phyloP scores from a whole-genome alignment of 2,329 filamentous ascomycete species.

The Talaromyces piceae region DNA sequence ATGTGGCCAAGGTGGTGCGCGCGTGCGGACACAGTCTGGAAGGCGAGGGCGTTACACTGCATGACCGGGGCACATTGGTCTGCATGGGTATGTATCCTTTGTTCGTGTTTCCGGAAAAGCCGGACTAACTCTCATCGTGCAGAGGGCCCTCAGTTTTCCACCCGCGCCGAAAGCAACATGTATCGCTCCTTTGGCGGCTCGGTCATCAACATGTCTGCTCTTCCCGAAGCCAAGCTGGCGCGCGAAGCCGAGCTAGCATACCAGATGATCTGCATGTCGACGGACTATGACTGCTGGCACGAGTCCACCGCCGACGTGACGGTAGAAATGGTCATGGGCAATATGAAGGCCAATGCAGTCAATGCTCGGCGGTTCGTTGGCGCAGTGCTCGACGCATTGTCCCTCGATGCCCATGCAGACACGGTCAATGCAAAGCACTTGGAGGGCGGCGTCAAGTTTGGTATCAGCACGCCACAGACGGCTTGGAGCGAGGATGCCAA shows the following conservation, averaged over 20 bases:
- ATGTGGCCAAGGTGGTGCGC: constrained; percentile 67
- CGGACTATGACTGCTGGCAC: constrained; percentile 99
- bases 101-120: neutral
- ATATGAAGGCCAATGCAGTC: constrained; percentile 87
- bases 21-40: constrained; percentile 68
- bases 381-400: constrained; percentile 79
- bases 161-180: constrained; percentile 88
- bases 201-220: constrained; percentile 96
- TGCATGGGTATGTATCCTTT: constrained; percentile 67
- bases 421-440: constrained; percentile 75
- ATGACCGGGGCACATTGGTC: constrained; percentile 75
- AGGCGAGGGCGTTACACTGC: constrained; percentile 76
- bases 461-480: constrained; percentile 74
- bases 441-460: constrained; percentile 67
- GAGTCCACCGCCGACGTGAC: constrained; percentile 70
- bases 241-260: constrained; percentile 94
- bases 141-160: constrained; percentile 98
- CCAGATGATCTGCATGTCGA: constrained; percentile 99
- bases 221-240: constrained; percentile 93
- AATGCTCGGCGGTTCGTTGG: constrained; percentile 82
- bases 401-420: constrained; percentile 66
- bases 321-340: constrained; percentile 92
- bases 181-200: constrained; percentile 90
- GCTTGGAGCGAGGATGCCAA: constrained; percentile 67
- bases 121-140: neutral